Base-by-base conservation (phyloP, 176 grass and related monocot genomes). In the Oryza officinalis region DNA sequence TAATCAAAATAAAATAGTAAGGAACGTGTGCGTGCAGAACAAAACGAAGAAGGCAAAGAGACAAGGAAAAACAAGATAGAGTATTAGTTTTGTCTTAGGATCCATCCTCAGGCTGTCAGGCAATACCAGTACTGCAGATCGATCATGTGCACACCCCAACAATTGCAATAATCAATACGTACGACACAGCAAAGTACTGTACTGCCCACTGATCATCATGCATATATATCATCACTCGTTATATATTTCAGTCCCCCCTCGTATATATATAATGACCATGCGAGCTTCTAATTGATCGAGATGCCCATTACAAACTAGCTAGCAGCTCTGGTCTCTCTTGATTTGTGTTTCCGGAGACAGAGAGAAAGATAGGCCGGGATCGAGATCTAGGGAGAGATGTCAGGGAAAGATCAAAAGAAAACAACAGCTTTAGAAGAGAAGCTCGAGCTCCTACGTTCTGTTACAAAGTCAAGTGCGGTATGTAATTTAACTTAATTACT, bases 391-490 rank as follows among this genome's bases (percentile, higher is more conserved):
- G 37, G 37, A 8, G 76, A 72, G 77, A 92, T 89, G 91, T 89
- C 87, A 72, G 83, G 57, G 57, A 61, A 74, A n/a, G 78, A 87
- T 43, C 72, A 74, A 57, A 87, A 92, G 87, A 92, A 87, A 72
- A 73, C 72, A 68, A 73, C 66, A 28, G 67, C 27, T 35, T 63
- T 93, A 35, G 81, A 93, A 85, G 91, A 88, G 77, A 93, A 90
- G 35, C 81, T 93, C 41, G 81, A 88, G 88, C 84, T 90, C 49
- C 85, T 93, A 44, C 85, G 88, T 30, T 82, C 88, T 27, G 85
- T 76, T 47, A 93, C 91, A 18, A 85, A 90, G 20, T 93, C 88
- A 13, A 74, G 75, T 66, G 85, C 85, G 72, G 91, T 93, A 90
- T 74, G 8, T 32, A 27, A 18, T 65, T 25, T 57, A 50, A 6